Evolutionary conservation across 78 protist species (phyloP), one percentile per base, ranked within the genome.

Genomic region (Paulinella micropora): DNA sequence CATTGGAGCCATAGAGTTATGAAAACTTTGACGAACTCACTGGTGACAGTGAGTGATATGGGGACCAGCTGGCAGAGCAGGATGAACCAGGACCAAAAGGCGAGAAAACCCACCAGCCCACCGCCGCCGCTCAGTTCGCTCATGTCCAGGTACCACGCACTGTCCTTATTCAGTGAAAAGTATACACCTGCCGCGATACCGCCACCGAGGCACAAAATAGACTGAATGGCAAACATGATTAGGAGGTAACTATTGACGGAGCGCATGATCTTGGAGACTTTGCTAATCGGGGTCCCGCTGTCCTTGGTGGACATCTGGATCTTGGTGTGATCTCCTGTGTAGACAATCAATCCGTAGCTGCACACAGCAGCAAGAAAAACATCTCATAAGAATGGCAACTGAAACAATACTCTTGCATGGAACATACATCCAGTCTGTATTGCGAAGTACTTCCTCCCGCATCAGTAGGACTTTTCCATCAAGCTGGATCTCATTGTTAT

Each of bases 321-420:
- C 90, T 95, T 95, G 38, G 93, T 87, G 40, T 95, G 91, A 28
- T 2, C 23, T 1, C 95, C 95, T 0, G 91, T 89, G 86, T 88
- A 89, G 34, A 91, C 51, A 39, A 92, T 94, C 0, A 89, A 35
- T 0, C 92, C 94, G 39, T 32, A 26, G 64, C 85, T 39, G 92
- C 92, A 94, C 4, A 88, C n/a, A n/a, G n/a, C n/a, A n/a, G n/a
- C n/a, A n/a, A n/a, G n/a, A n/a, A n/a, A n/a, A n/a, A n/a, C n/a
- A n/a, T n/a, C n/a, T n/a, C n/a, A n/a, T n/a, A n/a, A n/a, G n/a
- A n/a, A n/a, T n/a, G n/a, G n/a, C n/a, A n/a, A n/a, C n/a, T n/a
- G n/a, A n/a, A n/a, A n/a, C n/a, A n/a, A n/a, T n/a, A n/a, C n/a
- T n/a, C n/a, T n/a, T n/a, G n/a, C n/a, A n/a, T n/a, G n/a, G n/a